phyloP scores from a whole-genome alignment of 352 stramenopile species.

The Pythium grandisporangium region DNA sequence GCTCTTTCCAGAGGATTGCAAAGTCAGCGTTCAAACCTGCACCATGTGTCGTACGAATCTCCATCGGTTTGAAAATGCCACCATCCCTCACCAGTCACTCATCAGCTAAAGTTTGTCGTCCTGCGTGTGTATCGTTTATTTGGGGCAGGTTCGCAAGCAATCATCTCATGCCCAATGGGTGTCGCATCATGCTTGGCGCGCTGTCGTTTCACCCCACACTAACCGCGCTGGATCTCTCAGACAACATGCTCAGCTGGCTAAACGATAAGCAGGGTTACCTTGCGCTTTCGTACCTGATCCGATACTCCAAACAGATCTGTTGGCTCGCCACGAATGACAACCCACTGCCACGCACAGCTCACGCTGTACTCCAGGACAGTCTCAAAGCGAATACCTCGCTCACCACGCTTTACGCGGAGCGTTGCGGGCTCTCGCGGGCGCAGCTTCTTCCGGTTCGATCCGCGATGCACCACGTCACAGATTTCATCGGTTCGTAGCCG shows the following conservation, averaged over 20 bases:
- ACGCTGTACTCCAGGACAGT: conserved; percentile 10
- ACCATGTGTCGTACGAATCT: conserved; percentile 32
- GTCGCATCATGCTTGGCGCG: conserved; percentile 34
- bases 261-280: conserved; percentile 42
- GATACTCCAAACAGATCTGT: conserved; percentile 34
- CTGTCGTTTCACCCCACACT: conserved; percentile 44
- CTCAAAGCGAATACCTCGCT: conserved; percentile 26
- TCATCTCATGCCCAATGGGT: conserved; percentile 41
- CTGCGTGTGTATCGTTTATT: not conserved
- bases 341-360: conserved; percentile 11
- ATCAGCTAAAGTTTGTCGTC: too few relatives aligned
- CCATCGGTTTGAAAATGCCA: too few relatives aligned
- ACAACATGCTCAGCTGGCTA: conserved; percentile 45
- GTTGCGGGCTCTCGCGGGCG: conserved; percentile 16
- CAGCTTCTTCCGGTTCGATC: too few relatives aligned
- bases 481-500: too few relatives aligned
- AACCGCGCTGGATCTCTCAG: conserved; percentile 43
- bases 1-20: conserved; percentile 50
- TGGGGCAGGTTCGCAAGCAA: conserved; percentile 34
- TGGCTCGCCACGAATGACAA: conserved; percentile 37
- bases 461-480: too few relatives aligned
- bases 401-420: conserved; percentile 18
- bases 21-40: conserved; percentile 35
- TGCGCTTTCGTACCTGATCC: conserved; percentile 38
- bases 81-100: too few relatives aligned